Evolutionary conservation across 163 green algal species (phyloP), one percentile per base, ranked within the genome.

Genomic region (Coccomyxa subellipsoidea): DNA sequence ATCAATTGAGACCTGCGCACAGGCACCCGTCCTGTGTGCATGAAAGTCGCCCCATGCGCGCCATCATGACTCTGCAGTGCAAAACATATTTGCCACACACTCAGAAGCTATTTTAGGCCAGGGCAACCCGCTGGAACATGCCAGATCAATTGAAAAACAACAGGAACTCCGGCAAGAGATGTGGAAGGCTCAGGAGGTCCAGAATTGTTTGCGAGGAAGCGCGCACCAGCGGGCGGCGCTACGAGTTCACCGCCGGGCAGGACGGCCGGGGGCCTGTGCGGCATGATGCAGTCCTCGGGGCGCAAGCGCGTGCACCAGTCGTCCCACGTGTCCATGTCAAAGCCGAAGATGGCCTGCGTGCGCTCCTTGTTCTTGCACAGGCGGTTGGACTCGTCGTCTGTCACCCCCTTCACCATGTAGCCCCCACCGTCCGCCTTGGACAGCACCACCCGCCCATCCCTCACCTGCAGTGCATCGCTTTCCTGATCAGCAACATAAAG

Each of bases 321-420:
- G 38, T 92, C 73, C 93, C 92, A 96, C 69, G 92, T 86, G 25
- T 84, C 79, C 54, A 91, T 88, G 79, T 84, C 88, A 39, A 92
- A 66, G 82, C 37, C 70, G 66, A 93, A 81, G 36, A 94, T 85
- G 80, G 89, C 91, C 86, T 93, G 78, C 27, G 54, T 31, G 53
- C 75, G 38, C 59, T 75, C 70, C 38, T 83, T 83, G 77, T 15
- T 32, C 9, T 80, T 84, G 27, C 69, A 38, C 73, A 15, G 36
- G 9, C 38, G 32, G 36, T 81, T 15, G 40, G 82, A 69, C 36
- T 71, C 27, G 7, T 31, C 37, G 36, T 47, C 6, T 18, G 34
- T 1, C 40, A 81, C 25, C 27, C 80, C 47, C 1, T 2, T 37
- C 34, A 84, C 69, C 21, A 85, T 53, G 0, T 71, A 38, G 86